These are phyloP conservation scores for Herpetospermum pedunculosum DNA, from an alignment of 306 rosid species.

Conservation along the genomic window DNA sequence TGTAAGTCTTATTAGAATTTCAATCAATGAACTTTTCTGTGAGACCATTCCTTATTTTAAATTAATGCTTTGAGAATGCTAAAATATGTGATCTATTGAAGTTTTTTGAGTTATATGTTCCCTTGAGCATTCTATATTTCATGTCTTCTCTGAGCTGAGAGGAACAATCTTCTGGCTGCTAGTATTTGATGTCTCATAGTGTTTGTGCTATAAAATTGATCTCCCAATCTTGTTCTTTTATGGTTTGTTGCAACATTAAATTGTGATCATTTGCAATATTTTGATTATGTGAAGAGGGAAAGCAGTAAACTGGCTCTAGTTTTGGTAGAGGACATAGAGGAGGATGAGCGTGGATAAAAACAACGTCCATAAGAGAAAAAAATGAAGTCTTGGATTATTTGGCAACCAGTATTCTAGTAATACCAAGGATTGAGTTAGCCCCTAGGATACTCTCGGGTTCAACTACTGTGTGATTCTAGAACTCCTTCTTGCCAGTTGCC, in stretches of 20 bases:
- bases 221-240: not conserved
- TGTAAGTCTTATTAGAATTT: slow-evolving; percentile 34
- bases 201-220: not conserved
- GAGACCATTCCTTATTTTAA: not conserved
- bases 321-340: not conserved
- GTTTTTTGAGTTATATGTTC: not conserved
- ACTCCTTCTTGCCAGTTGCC: not conserved
- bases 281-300: not conserved
- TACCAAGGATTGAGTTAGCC: not conserved
- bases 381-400: not conserved
- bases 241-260: not conserved
- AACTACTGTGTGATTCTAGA: not conserved
- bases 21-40: slow-evolving; percentile 8
- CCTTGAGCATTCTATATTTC: not conserved
- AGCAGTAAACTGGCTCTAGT: not conserved
- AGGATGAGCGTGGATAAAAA: not conserved
- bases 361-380: not conserved
- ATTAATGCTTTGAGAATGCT: not conserved
- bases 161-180: not conserved
- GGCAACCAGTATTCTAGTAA: not conserved
- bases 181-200: not conserved
- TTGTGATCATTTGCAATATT: not conserved
- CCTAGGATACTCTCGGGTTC: not conserved
- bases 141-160: not conserved
- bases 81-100: not conserved